Percentiles rank a stretch among this genome's conserved stretches.
phyloP scores from a whole-genome alignment of 1,284 basidiomycete species.

The Chalciporus sp. region DNA sequence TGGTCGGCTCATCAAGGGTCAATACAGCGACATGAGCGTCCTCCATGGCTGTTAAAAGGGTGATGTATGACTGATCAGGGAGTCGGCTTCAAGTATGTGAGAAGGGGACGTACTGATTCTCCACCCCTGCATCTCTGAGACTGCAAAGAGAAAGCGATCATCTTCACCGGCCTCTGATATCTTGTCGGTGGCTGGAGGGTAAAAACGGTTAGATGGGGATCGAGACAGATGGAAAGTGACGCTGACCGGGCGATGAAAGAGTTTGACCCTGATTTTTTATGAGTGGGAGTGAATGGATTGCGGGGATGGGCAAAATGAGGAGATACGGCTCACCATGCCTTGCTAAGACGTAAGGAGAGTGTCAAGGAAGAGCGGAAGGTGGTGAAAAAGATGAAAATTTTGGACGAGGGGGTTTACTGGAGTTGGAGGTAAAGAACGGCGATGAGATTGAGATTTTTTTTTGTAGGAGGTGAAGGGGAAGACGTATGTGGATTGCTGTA shows the following conservation, averaged over 20 bases:
- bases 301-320: slow-evolving; percentile 2
- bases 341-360: slow-evolving; percentile 35
- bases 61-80: slow-evolving; percentile 4
- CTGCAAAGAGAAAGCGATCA: slow-evolving; percentile 77
- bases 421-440: slow-evolving; percentile 3
- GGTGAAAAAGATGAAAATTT: neutral
- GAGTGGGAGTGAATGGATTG: slow-evolving; percentile 6
- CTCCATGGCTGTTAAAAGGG: slow-evolving; percentile 57
- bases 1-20: slow-evolving; percentile 19
- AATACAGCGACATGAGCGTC: slow-evolving; percentile 30
- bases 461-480: neutral
- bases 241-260: slow-evolving; percentile 67
- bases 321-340: slow-evolving; percentile 30
- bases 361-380: neutral
- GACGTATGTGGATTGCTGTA: neutral
- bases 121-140: slow-evolving; percentile 99
- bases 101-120: slow-evolving; percentile 78
- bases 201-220: slow-evolving; percentile 19
- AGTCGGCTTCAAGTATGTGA: neutral
- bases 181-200: slow-evolving; percentile 76
- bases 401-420: neutral
- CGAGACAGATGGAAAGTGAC: neutral
- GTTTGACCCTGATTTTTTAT: slow-evolving; percentile 62
- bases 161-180: slow-evolving; percentile 79
- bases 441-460: slow-evolving; percentile 6